Conservation (phyloP, 179 eudicot genomes). For the Pouteria campechiana region DNA sequence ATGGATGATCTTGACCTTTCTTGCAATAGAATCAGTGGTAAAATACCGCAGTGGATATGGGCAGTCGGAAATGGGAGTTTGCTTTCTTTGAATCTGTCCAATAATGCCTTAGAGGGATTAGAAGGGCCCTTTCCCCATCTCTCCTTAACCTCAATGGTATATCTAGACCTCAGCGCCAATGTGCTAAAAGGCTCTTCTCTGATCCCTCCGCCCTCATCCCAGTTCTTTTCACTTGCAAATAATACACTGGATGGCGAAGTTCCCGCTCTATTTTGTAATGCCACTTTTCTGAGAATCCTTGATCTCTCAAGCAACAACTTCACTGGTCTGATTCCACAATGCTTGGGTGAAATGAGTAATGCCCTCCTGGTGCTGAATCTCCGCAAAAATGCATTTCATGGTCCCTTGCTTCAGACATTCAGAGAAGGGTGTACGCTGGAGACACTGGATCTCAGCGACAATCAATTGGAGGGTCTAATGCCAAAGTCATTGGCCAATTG, state of each 20-base stretch:
- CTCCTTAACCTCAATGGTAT: background rate
- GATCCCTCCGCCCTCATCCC: background rate
- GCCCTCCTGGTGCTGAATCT: background rate
- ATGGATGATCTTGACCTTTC: conserved; percentile 4
- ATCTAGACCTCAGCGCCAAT: conserved; percentile 4
- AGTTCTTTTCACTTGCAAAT: background rate
- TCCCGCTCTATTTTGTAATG: too few relatives aligned
- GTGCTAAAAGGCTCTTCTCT: background rate
- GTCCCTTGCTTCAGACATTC: background rate
- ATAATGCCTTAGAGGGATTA: background rate
- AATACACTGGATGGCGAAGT: too few relatives aligned
- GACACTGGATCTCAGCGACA: conserved; percentile 8
- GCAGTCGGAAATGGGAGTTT: background rate
- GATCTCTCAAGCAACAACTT: too few relatives aligned
- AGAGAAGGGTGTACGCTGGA: background rate
- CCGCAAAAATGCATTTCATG: background rate
- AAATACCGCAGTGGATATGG: conserved; percentile 12
- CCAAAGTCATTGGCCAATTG: conserved; percentile 10
- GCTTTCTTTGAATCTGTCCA: conserved; percentile 5
- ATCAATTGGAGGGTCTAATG: conserved; percentile 6
- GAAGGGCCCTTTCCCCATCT: conserved; percentile 4
- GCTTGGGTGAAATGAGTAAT: background rate
- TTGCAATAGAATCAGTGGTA: conserved; percentile 1
- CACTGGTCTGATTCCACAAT: too few relatives aligned
- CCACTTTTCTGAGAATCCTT: too few relatives aligned